A percentile compares a stretch with the other conserved stretches of the same genome.
phyloP scores from a whole-genome alignment of 768 basidiomycete genomes.

The Tulasnella sp. region DNA sequence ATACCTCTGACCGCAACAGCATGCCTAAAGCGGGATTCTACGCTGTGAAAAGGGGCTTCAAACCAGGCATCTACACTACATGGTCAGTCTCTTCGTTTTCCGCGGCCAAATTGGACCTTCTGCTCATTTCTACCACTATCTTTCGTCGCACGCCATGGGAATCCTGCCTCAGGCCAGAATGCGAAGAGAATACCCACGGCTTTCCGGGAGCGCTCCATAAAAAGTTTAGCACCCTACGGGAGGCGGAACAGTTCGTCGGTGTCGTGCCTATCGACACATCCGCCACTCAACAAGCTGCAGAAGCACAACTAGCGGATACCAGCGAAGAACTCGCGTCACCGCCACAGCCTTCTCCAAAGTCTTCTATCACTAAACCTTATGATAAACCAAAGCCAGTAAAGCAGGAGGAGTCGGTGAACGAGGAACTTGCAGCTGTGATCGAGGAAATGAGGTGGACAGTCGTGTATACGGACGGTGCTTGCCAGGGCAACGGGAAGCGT shows the following conservation, averaged over 20 bases:
- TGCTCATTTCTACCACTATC: too few relatives aligned
- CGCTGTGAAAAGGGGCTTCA: constrained; percentile 56
- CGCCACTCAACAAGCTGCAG: neutral
- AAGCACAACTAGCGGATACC: constrained; percentile 5
- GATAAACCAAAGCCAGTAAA: neutral
- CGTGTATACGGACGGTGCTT: constrained; percentile 85
- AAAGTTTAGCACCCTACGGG: constrained; percentile 46
- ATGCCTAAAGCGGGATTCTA: constrained; percentile 46
- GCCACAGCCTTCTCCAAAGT: constrained; percentile 6
- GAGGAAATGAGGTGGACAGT: constrained; percentile 31
- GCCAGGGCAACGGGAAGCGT: constrained; percentile 64
- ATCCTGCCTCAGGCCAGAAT: constrained; percentile 48
- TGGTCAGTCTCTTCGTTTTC: constrained; percentile 42
- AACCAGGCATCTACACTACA: constrained; percentile 53
- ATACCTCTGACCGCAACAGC: neutral
- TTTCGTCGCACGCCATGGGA: neutral
- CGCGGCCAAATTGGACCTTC: too few relatives aligned
- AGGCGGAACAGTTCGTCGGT: constrained; percentile 48
- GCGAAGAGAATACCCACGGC: constrained; percentile 55
- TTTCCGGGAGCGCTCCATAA: constrained; percentile 53
- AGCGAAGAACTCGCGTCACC: neutral
- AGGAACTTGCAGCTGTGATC: constrained; percentile 18
- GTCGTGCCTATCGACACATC: neutral
- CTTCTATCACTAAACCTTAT: constrained; percentile 16
- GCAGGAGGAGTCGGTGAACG: neutral